Conservation (phyloP, 495 filamentous ascomycete genomes). For the Penicillium turbatum region DNA sequence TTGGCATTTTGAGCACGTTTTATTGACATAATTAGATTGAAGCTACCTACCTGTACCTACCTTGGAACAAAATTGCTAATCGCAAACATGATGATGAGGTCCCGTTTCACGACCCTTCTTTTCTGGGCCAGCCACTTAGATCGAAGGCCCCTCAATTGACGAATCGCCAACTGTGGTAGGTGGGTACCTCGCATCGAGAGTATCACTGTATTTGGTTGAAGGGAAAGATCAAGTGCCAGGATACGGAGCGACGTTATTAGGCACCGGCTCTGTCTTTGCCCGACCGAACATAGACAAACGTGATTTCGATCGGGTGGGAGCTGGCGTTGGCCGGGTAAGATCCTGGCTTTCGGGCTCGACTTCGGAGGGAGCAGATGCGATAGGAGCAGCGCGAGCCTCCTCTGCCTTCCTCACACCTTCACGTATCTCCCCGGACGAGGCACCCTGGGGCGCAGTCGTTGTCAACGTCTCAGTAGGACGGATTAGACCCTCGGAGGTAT, state of each 20-base stretch:
- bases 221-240: constrained; percentile 35
- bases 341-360: constrained; percentile 7
- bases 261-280: constrained; percentile 23
- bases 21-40: too few species aligned
- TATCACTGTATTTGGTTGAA: background rate
- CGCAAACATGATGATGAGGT: too few species aligned
- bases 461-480: constrained; percentile 41
- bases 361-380: constrained; percentile 6
- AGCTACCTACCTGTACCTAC: too few species aligned
- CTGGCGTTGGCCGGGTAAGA: constrained; percentile 9
- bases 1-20: too few species aligned
- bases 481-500: constrained; percentile 27
- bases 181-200: too few species aligned
- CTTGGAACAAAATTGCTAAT: too few species aligned
- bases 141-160: constrained; percentile 1
- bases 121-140: background rate
- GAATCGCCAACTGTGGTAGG: constrained; percentile 10
- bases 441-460: constrained; percentile 45
- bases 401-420: constrained; percentile 40
- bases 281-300: constrained; percentile 32
- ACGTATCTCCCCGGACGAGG: constrained; percentile 39
- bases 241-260: constrained; percentile 35
- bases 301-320: constrained; percentile 34
- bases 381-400: constrained; percentile 27
- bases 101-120: too few species aligned